phyloP scores from a whole-genome alignment of 1,284 basidiomycete genomes.

The Trichosporon inkin region DNA sequence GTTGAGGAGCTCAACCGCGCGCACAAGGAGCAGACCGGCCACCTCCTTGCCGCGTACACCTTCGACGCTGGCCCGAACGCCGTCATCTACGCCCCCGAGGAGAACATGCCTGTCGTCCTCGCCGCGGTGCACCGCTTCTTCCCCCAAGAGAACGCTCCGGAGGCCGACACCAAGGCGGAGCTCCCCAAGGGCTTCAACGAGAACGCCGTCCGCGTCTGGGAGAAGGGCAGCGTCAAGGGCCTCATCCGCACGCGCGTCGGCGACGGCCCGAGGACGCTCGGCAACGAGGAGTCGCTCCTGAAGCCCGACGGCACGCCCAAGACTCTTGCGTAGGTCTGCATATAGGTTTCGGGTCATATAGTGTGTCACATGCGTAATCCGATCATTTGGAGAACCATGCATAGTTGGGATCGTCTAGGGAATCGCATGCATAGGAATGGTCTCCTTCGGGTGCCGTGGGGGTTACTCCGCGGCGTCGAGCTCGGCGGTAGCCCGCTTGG shows the following conservation, averaged over 20 bases:
- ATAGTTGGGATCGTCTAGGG: neutral
- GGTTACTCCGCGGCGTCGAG: constrained; percentile 11
- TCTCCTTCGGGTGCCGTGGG: too few relatives aligned
- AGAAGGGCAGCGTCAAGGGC: constrained; percentile 71
- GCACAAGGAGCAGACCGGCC: constrained; percentile 59
- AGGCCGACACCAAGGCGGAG: constrained; percentile 54
- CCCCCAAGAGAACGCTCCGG: constrained; percentile 69
- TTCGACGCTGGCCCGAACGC: constrained; percentile 99
- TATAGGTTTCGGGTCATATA: too few relatives aligned
- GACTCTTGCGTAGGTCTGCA: constrained; percentile 30
- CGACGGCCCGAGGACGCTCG: constrained; percentile 68
- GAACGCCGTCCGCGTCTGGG: constrained; percentile 65
- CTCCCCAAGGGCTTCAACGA: constrained; percentile 71
- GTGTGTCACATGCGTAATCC: too few relatives aligned
- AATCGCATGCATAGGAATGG: neutral
- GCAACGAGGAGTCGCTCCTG: constrained; percentile 48
- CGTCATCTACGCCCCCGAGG: constrained; percentile 84
- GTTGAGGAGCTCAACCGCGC: constrained; percentile 94
- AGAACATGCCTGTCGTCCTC: constrained; percentile 72
- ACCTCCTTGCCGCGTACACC: constrained; percentile 87
- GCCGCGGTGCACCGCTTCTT: constrained; percentile 73
- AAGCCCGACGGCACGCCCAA: constrained; percentile 51
- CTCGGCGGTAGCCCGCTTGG: constrained; percentile 24
- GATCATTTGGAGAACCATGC: too few relatives aligned
- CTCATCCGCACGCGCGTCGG: constrained; percentile 89